Base-by-base conservation (phyloP, 2,329 filamentous ascomycete species). In the Trichophyton schoenleinii region DNA sequence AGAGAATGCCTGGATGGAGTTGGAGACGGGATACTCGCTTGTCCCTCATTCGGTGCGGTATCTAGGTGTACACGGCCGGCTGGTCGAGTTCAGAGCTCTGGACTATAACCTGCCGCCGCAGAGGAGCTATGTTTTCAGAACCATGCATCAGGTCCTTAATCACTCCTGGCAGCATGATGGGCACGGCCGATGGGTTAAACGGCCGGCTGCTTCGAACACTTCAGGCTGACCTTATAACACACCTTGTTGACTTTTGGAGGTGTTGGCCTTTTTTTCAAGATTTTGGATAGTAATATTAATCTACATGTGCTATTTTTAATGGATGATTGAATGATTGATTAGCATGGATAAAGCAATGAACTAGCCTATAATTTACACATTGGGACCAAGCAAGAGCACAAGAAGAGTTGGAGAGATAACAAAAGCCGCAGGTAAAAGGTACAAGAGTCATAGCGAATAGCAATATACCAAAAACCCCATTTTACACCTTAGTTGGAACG, bases 1-100 rank as follows among this genome's bases (percentile, higher is more conserved):
- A 6, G 74, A 73, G 22, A 74, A 77, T 62, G 73, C 74, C 0
- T 83, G 82, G 80, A 78, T 80, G 71, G 81, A 84, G 68, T 77
- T 81, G 13, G 75, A 80, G 62, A 78, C 77, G 1, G 72, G 77
- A 0, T 83, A 83, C 67, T 73, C 72, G 2, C 68, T 79, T 36
- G 73, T 84, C 31, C 72, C 71, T 8, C 70, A 73, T 62, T 66
- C 70, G 20, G 69, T 77, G 36, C 65, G 65, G 18, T 66, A 69
- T 5, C 58, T 72, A 11, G 65, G 66, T 1, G 60, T 60, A 5
- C 63, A 60, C 46, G 65, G 66, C n/a, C 59, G 64, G 25, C 48
- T 70, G 59, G 53, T 60, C 42, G 63, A 67, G 41, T 74, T 74
- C 28, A 63, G 58, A 15, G 68, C 69, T 5, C 67, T 67, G 25